Evolutionary conservation across 768 basidiomycete species (phyloP).

Genomic region (Porpolomopsis calyptriformis): DNA sequence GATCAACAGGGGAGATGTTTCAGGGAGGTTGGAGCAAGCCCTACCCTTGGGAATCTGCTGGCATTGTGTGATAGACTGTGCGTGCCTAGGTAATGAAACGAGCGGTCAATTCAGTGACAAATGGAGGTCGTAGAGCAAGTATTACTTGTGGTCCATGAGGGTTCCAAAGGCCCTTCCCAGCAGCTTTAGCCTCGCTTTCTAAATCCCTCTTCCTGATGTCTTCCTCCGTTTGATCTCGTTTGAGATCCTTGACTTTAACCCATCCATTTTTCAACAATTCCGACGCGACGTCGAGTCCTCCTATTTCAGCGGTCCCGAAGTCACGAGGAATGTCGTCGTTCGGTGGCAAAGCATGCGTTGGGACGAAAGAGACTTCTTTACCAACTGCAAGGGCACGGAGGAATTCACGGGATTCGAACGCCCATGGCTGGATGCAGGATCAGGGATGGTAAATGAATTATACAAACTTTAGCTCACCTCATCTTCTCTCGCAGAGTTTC

Average conservation of each 20-base stretch:
- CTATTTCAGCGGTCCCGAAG: slow-evolving; percentile 65
- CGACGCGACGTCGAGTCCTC: slow-evolving; percentile 57
- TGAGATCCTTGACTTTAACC: slow-evolving; percentile 84
- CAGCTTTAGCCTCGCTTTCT: slow-evolving; percentile 64
- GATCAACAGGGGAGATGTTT: neutral
- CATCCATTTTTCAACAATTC: slow-evolving; percentile 86
- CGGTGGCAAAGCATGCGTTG: slow-evolving; percentile 68
- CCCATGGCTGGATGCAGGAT: slow-evolving; percentile 52
- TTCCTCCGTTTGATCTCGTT: slow-evolving; percentile 73
- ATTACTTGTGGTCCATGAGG: slow-evolving; percentile 63
- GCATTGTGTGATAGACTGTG: slow-evolving; percentile 77
- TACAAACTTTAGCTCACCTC: slow-evolving; percentile 44
- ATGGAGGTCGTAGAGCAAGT: neutral
- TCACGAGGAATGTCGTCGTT: slow-evolving; percentile 73
- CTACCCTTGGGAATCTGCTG: slow-evolving; percentile 64
- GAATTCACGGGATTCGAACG: slow-evolving; percentile 90
- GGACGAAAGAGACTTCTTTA: slow-evolving; percentile 79
- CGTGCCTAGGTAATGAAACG: slow-evolving; percentile 48
- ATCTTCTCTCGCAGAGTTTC: slow-evolving; percentile 74
- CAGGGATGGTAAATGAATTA: slow-evolving; percentile 5
- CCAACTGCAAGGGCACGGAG: slow-evolving; percentile 78
- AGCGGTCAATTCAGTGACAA: slow-evolving; percentile 1
- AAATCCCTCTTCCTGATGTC: slow-evolving; percentile 61
- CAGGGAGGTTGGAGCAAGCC: neutral
- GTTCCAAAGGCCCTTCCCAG: slow-evolving; percentile 81